Base-by-base conservation (phyloP, 805 yeast species). In the Kodamaea sagamina region DNA sequence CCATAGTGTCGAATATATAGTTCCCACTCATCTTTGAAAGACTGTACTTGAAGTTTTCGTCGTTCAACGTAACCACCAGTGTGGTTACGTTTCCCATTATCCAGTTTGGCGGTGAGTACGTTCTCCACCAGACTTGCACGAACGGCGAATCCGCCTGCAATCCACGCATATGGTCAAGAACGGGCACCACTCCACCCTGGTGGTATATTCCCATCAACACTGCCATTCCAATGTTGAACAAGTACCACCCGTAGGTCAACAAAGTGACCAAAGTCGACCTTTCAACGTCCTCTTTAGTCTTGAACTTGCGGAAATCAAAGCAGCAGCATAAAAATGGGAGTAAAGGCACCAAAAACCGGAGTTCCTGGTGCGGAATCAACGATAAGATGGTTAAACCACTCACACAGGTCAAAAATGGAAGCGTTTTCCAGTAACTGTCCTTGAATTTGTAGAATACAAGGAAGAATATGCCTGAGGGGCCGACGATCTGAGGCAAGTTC, bases 101-200 rank as follows among this genome's bases (percentile, higher is more conserved):
- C 96, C 96, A 93, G 4, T 88, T 77, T 3, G 99, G 98, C 0
- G 98, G 97, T 3, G 88, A 78, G 54, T 92, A 93, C 0, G 97
- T 89, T 60, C 89, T 81, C 98, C 98, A 92, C 89, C 95, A 92
- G 4, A 92, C 56, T 26, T 79, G 75, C 0, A 79, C 66, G 0
- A 63, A 15, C 11, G 37, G 43, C 24, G 21, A 21, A 21, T 7
- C 7, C 24, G 2, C 32, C 27, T 13, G 29, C 10, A 0, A 29
- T 12, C 35, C 22, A 13, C 63, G 61, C 2, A 79, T 39, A 41
- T 71, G 57, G 16, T 67, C 68, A 28, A 86, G 65, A 0, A 86
- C 84, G 0, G 87, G 84, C 1, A 92, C 67, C 0, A 93, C 79
- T 1, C 99, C 99, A 31, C 92, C 89, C 67, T 93, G 99, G 55